phyloP scores from a whole-genome alignment of 352 stramenopile species.

The Phytophthora cryptogea region DNA sequence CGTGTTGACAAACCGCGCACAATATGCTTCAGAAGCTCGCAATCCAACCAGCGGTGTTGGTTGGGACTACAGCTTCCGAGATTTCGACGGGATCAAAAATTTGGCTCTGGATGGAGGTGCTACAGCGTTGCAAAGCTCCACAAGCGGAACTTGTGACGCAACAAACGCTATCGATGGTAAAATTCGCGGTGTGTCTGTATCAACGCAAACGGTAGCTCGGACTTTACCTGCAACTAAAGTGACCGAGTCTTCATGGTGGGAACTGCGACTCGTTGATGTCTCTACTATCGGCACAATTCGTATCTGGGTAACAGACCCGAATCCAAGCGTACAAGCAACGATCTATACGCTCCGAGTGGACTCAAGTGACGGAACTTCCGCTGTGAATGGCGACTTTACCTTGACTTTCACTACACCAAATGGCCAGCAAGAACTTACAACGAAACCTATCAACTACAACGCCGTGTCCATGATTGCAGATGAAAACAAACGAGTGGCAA shows the following conservation, averaged over 20 bases:
- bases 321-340: slow-evolving; percentile 27
- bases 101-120: slow-evolving; percentile 55
- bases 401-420: slow-evolving; percentile 40
- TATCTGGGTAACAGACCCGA: slow-evolving; percentile 46
- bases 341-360: slow-evolving; percentile 44
- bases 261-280: slow-evolving; percentile 55
- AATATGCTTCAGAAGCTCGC: slow-evolving; percentile 38
- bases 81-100: slow-evolving; percentile 48
- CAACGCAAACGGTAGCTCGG: slow-evolving; percentile 54
- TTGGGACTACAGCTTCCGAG: slow-evolving; percentile 73
- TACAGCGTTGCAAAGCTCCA: slow-evolving; percentile 72
- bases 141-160: slow-evolving; percentile 49
- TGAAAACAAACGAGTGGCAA: slow-evolving; percentile 46
- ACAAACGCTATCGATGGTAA: slow-evolving; percentile 73
- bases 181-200: slow-evolving; percentile 41
- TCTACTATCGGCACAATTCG: slow-evolving; percentile 61
- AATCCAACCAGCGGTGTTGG: slow-evolving; percentile 72
- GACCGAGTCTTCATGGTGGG: slow-evolving; percentile 66
- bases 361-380: slow-evolving; percentile 32
- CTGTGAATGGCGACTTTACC: slow-evolving; percentile 50
- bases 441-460: slow-evolving; percentile 48
- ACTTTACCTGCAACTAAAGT: slow-evolving; percentile 37
- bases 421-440: slow-evolving; percentile 27
- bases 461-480: slow-evolving; percentile 61
- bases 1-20: slow-evolving; percentile 49